Base-by-base conservation (phyloP, 768 basidiomycete genomes). In the Suillus bovinus region DNA sequence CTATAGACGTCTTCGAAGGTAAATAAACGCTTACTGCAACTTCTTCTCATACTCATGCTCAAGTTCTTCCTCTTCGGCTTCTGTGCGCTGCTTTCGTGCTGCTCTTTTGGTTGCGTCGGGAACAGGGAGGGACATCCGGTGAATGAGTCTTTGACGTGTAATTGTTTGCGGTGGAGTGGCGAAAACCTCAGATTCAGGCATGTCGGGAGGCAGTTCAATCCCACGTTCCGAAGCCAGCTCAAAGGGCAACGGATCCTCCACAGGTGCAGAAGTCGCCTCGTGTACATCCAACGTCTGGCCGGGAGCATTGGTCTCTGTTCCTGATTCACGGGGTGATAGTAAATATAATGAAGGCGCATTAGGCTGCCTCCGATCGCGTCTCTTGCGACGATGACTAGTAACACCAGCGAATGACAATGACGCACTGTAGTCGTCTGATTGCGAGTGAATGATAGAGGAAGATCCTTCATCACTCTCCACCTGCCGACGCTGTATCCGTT, bases 11-110 rank as follows among this genome's bases (percentile, higher is more conserved):
- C 41, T 20, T 36, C n/a, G 27, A 13, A 63, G 42, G 33, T 16
- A 39, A 29, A 29, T 33, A 33, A 34, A 55, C 44, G 64, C 72
- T 27, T 24, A 67, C 73, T 67, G 74, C 44, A 20, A 66, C 54
- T 62, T 74, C 76, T 62, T 71, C 54, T 87, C 84, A 61, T 91
- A 89, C 64, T 88, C 87, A 27, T 72, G 74, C 57, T 78, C 78
- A 29, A 84, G 72, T 47, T 77, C 77, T 57, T 79, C 78, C 62
- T 83, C 83, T 53, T 86, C 83, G 14, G 76, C 78, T 54, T 80
- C 78, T 59, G 69, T 70, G 52, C 76, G 77, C 14, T 74, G 73
- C 58, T 73, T 73, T 63, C 24, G 55, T 20, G 39, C 17, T 13
- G 27, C 24, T 29, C 24, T 29, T 16, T 27, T 36, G 8, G 9